A percentile compares a stretch with the other conserved stretches of the same genome.
Conservation (phyloP, 2,329 filamentous ascomycete species). For the Pestalotiopsis sp. region DNA sequence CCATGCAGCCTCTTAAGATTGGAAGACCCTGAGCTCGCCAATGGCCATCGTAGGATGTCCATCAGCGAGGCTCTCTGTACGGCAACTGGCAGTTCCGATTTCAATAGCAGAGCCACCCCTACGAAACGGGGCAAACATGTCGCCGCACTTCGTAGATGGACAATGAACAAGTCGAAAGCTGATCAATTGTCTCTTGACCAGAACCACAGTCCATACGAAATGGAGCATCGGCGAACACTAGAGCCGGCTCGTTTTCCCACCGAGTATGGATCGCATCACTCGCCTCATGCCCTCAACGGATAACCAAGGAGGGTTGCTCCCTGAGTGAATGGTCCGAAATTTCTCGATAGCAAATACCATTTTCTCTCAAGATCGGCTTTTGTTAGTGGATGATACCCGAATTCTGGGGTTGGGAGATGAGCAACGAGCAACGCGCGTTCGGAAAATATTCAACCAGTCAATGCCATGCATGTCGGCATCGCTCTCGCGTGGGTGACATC, state of each 20-base stretch:
- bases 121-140: not conserved
- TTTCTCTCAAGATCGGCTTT: not conserved
- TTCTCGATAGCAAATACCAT: not conserved
- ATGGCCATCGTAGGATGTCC: not conserved
- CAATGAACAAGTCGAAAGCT: not conserved
- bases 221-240: not conserved
- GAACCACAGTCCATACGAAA: not conserved
- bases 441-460: constrained; percentile 6
- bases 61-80: not conserved
- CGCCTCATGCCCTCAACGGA: not conserved
- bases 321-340: not conserved
- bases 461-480: not conserved
- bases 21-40: not conserved
- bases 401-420: not conserved
- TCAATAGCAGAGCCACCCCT: not conserved
- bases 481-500: constrained; percentile 1
- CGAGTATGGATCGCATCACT: not conserved
- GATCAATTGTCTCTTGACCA: not conserved
- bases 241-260: not conserved
- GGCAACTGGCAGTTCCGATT: constrained; percentile 5
- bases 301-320: not conserved
- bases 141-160: not conserved
- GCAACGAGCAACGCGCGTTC: not conserved
- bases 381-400: not conserved
- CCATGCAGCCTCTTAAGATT: not conserved